phyloP scores from a whole-genome alignment of 2,329 filamentous ascomycete genomes.

The Rhexocercosporidium sp. region DNA sequence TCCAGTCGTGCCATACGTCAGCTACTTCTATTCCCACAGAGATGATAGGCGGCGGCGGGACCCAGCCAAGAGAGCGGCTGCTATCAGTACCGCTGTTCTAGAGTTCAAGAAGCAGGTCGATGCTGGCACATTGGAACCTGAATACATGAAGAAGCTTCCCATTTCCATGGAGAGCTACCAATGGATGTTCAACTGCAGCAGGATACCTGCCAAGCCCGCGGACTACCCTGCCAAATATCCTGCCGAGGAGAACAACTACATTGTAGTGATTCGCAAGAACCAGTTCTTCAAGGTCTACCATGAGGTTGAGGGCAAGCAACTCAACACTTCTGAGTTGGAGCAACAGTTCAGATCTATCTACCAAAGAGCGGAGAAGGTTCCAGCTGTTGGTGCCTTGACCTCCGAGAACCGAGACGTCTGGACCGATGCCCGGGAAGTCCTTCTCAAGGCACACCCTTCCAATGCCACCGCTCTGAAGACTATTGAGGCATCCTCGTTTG shows the following conservation, averaged over 20 bases:
- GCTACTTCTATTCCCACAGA: slow-evolving; percentile 98
- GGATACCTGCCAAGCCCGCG: slow-evolving; percentile 79
- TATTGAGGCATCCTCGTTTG: slow-evolving; percentile 87
- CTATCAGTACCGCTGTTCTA: slow-evolving; percentile 81
- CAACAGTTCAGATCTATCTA: slow-evolving; percentile 87
- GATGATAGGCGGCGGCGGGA: slow-evolving; percentile 89
- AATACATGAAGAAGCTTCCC: slow-evolving; percentile 98
- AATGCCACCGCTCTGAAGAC: slow-evolving; percentile 80
- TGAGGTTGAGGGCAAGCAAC: slow-evolving; percentile 80
- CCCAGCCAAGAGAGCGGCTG: slow-evolving; percentile 90
- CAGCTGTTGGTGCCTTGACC: slow-evolving; percentile 83
- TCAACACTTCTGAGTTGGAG: slow-evolving; percentile 90
- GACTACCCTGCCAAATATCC: slow-evolving; percentile 87
- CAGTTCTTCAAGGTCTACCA: slow-evolving; percentile 93
- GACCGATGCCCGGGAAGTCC: slow-evolving; percentile 79
- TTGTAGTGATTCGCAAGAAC: slow-evolving; percentile 91
- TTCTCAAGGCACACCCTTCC: slow-evolving; percentile 76
- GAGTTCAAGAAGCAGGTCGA: slow-evolving; percentile 97
- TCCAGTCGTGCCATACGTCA: slow-evolving; percentile 96
- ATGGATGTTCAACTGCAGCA: slow-evolving; percentile 97
- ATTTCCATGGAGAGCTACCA: slow-evolving; percentile 99
- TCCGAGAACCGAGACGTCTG: slow-evolving; percentile 93
- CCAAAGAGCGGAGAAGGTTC: slow-evolving; percentile 71
- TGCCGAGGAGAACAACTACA: slow-evolving; percentile 78
- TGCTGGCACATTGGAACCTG: slow-evolving; percentile 80